phyloP scores from a whole-genome alignment of 75 land plant species.

The Pinus albicaulis region DNA sequence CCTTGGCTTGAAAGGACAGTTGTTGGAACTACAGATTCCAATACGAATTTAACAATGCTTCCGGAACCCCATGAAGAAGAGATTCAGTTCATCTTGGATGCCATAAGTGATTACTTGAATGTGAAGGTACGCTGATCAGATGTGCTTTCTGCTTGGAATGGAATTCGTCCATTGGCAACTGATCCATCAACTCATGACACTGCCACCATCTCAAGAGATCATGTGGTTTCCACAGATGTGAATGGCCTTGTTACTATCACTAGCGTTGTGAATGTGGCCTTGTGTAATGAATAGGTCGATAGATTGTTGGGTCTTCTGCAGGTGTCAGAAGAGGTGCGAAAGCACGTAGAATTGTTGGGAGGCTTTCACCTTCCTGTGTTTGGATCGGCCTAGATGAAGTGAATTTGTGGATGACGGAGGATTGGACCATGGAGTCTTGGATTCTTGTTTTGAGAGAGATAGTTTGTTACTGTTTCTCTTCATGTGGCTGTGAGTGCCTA shows the following conservation, averaged over 20 bases:
- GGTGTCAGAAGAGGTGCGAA: no score
- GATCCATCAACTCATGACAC: slow-evolving; percentile 85
- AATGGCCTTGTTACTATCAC: slow-evolving; percentile 96
- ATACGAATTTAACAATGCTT: slow-evolving; percentile 80
- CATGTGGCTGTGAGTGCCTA: no score
- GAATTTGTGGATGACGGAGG: no score
- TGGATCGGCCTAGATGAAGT: no score
- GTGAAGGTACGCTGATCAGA: slow-evolving; percentile 94
- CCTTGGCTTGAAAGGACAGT: slow-evolving; percentile 98
- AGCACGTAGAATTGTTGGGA: no score
- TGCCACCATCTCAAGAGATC: slow-evolving; percentile 91
- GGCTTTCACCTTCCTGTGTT: no score
- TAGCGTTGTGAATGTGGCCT: no score
- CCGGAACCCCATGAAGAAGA: slow-evolving; percentile 99
- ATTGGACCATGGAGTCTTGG: no score
- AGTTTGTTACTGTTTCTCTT: no score
- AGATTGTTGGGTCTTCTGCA: no score
- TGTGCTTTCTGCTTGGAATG: slow-evolving; percentile 99
- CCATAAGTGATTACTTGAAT: slow-evolving; percentile 88
- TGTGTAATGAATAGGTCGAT: no score
- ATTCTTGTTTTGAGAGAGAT: no score
- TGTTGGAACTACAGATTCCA: slow-evolving; percentile 97
- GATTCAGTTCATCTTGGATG: slow-evolving; percentile 95
- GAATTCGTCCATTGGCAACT: slow-evolving; percentile 90
- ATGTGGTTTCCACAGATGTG: slow-evolving; percentile 76